Conservation (phyloP, 768 basidiomycete species). For the Termitomyces sp. region DNA sequence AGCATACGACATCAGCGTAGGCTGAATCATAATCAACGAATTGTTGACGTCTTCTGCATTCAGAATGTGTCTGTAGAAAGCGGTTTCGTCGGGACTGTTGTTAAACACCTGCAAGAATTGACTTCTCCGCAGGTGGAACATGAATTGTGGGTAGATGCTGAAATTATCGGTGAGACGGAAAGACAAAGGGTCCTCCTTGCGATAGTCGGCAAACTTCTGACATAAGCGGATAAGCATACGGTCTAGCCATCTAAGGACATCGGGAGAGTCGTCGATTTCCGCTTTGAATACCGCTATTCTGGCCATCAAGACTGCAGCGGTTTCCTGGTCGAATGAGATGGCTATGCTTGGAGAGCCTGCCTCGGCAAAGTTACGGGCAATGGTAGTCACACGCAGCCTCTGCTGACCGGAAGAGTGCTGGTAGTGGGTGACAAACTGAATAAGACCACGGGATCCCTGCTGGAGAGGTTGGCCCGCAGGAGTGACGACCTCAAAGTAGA, state of each 20-base stretch:
- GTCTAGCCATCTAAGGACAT: conserved; percentile 95
- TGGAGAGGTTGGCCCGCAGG: conserved; percentile 91
- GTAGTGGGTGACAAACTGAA: conserved; percentile 98
- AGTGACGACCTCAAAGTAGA: conserved; percentile 98
- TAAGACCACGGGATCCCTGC: conserved; percentile 86
- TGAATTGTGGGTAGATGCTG: conserved; percentile 99
- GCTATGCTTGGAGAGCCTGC: conserved; percentile 93
- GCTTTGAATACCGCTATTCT: conserved; percentile 99
- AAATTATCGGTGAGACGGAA: conserved; percentile 95
- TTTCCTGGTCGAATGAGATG: conserved; percentile 95
- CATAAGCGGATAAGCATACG: conserved; percentile 97
- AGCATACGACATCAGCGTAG: conserved; percentile 97
- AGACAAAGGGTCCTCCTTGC: conserved; percentile 94
- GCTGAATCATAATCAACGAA: conserved; percentile 99
- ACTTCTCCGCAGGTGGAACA: conserved; percentile 97
- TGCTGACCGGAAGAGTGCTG: conserved; percentile 96
- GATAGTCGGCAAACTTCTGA: conserved; percentile 98
- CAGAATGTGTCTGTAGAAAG: conserved; percentile 96
- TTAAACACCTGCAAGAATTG: conserved; percentile 99
- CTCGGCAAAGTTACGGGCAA: conserved; percentile 96
- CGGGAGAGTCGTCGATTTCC: conserved; percentile 96
- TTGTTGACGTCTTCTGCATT: conserved; percentile 99
- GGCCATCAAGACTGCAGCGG: conserved; percentile 96
- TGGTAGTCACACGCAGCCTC: conserved; percentile 94
- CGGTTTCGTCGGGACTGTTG: conserved; percentile 99